Evolutionary conservation across 1,139 yeast genomes (phyloP).

Genomic region (Yamadazyma dushanensis): DNA sequence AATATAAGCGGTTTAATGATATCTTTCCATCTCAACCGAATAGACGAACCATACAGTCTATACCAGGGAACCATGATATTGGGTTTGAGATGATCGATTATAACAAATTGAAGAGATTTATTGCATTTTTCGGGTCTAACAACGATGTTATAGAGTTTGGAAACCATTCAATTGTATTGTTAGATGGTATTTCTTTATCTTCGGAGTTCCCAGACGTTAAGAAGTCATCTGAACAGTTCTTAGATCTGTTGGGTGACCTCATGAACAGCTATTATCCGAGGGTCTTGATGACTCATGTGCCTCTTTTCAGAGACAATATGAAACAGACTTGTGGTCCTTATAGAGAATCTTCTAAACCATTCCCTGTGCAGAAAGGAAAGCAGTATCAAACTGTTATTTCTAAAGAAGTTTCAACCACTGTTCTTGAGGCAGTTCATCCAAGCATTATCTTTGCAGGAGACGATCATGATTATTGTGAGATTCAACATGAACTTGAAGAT

Average conservation of each 20-base stretch:
- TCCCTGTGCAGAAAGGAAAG: constrained; percentile 69
- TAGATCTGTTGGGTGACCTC: constrained; percentile 20
- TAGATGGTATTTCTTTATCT: constrained; percentile 82
- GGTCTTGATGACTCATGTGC: constrained; percentile 60
- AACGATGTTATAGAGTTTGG: constrained; percentile 58
- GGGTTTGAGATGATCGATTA: constrained; percentile 77
- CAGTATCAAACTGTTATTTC: constrained; percentile 58
- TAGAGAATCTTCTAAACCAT: constrained; percentile 51
- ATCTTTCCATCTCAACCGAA: constrained; percentile 58
- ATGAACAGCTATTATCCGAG: constrained; percentile 50
- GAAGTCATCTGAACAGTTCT: constrained; percentile 26
- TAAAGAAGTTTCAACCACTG: constrained; percentile 52
- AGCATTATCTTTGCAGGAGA: constrained; percentile 82
- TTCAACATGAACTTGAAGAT: constrained; percentile 38
- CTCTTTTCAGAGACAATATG: constrained; percentile 40
- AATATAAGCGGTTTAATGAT: constrained; percentile 62
- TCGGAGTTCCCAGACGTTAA: constrained; percentile 29
- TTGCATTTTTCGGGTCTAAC: constrained; percentile 70
- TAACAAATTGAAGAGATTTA: constrained; percentile 59
- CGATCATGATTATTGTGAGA: constrained; percentile 93
- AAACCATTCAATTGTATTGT: constrained; percentile 71
- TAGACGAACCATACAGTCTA: constrained; percentile 51
- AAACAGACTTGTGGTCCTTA: constrained; percentile 42
- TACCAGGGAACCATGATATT: constrained; percentile 96
- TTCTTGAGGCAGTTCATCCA: constrained; percentile 63